phyloP scores from a whole-genome alignment of 306 rosid species.

The Citrullus colocynthis region DNA sequence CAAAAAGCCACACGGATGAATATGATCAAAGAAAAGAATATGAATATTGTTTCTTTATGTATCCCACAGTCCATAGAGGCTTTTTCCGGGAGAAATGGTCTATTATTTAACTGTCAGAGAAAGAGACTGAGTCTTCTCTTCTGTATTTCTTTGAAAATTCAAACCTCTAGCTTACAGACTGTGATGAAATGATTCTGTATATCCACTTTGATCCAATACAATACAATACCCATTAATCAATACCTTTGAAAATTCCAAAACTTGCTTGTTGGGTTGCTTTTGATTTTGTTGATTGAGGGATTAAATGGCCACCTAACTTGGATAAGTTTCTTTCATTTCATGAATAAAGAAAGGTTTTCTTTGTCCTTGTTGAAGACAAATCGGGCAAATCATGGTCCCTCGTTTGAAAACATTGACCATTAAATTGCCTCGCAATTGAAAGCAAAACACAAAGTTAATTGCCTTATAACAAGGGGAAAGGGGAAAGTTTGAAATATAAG shows the following conservation, averaged over 20 bases:
- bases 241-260: not conserved
- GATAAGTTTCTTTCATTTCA: not conserved
- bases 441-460: not conserved
- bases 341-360: not conserved
- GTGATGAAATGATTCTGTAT: not conserved
- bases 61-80: not conserved
- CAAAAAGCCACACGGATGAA: not conserved
- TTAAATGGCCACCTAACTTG: slow-evolving; percentile 2
- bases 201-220: not conserved
- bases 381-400: not conserved
- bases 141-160: not conserved
- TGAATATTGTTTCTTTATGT: not conserved
- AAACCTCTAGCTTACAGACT: not conserved
- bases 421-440: not conserved
- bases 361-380: not conserved
- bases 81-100: not conserved
- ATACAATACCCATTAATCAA: not conserved
- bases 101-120: not conserved
- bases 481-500: not conserved
- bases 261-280: not conserved
- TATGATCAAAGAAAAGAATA: not conserved
- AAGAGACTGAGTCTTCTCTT: not conserved
- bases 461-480: not conserved
- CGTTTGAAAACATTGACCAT: not conserved
- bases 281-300: not conserved